These are phyloP conservation scores for Fusarium virguliforme DNA, from an alignment of 2,329 filamentous ascomycete genomes.

Conservation along the genomic window DNA sequence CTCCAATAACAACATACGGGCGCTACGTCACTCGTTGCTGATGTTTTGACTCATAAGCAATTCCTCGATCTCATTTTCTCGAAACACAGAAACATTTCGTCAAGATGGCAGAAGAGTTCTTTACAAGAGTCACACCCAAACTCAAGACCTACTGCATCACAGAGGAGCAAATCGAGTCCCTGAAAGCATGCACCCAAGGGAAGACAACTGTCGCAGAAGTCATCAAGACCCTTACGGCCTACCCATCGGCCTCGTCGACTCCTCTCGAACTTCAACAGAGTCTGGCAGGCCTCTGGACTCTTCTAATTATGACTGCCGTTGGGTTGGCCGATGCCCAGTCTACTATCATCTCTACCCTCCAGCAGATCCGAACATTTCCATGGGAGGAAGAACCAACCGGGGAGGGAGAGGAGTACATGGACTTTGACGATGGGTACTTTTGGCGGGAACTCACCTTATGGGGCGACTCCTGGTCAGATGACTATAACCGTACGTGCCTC, in stretches of 20 bases:
- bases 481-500: slow-evolving; percentile 18
- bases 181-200: slow-evolving; percentile 24
- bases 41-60: background rate
- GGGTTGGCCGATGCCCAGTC: slow-evolving; percentile 7
- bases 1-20: background rate
- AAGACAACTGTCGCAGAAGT: background rate
- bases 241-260: slow-evolving; percentile 7
- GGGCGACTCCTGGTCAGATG: slow-evolving; percentile 22
- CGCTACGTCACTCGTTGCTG: background rate
- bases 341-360: slow-evolving; percentile 19
- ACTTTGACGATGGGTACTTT: slow-evolving; percentile 21
- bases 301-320: slow-evolving; percentile 25
- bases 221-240: background rate
- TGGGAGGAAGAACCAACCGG: slow-evolving; percentile 10
- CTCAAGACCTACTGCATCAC: slow-evolving; percentile 11
- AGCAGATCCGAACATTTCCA: slow-evolving; percentile 15
- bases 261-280: slow-evolving; percentile 30
- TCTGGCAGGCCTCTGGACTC: slow-evolving; percentile 24
- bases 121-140: background rate
- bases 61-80: background rate
- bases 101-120: slow-evolving; percentile 16
- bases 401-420: slow-evolving; percentile 19
- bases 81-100: background rate
- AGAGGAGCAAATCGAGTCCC: background rate
- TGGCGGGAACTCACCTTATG: slow-evolving; percentile 24